Base-by-base conservation (phyloP, 257 asterid genomes). In the Ilex aquifolium region DNA sequence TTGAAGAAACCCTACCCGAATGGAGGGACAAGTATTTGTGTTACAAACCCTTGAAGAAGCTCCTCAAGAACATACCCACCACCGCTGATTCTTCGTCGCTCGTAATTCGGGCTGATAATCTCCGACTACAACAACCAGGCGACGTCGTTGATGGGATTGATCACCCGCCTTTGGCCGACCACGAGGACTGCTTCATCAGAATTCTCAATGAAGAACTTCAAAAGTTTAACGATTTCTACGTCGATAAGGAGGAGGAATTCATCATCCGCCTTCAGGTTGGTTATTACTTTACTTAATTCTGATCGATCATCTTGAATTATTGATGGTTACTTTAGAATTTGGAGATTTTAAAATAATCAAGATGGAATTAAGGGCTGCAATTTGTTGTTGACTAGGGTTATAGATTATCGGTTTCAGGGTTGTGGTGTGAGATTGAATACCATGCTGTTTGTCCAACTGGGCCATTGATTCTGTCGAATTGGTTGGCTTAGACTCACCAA, bases 151-250 rank as follows among this genome's bases (percentile, higher is more conserved):
- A 53, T n/a, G 31, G 30, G 30, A n/a, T 13, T 13, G 21, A 6
- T 11, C 15, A 50, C 56, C 69, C 62, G 63, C 70, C 79, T 62
- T 16, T 68, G 65, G 76, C 72, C 44, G 82, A 72, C 66, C 68
- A 81, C 11, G 90, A 81, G 65, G 89, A 74, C 5, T 84, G 95
- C 96, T 90, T 93, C 66, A 77, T 90, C 61, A 72, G 77, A 60
- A 69, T 82, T 72, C 95, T 90, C 27, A 65, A 65, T 55, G 85
- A 77, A 65, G 97, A 93, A 66, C 81, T 93, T 46, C 85, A 85
- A 58, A 93, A 93, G 84, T 83, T 93, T 80, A 87, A 90, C 77
- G 92, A 90, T 79, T 93, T 93, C 76, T 93, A 84, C 85, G 96
- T 93, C 81, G 97, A 85, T 60, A 88, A 82, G 84, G 99, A 93